Evolutionary conservation across 768 basidiomycete genomes (phyloP), one percentile per base, ranked within the genome.

Genomic region (Mycena galopus): DNA sequence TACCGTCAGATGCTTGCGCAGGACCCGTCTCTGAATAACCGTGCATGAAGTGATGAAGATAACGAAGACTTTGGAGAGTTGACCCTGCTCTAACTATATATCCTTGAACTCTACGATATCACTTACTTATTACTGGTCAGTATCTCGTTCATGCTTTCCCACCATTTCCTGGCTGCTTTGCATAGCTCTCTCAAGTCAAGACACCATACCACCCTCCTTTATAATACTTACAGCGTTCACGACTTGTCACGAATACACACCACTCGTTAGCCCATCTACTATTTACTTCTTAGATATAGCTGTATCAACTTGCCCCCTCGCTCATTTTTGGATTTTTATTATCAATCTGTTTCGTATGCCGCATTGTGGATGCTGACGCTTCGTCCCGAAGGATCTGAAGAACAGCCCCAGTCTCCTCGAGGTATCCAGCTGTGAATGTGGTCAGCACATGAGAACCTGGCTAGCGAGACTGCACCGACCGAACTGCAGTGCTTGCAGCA

Each of bases 301-400:
- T 70, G 73, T 70, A 70, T 70, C 68, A 69, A 60, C 72, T 68
- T 69, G 67, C 68, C 56, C n/a, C 21, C 62, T 65, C 59, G 57
- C 63, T 69, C 71, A 62, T 71, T 71, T 72, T 76, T 65, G 62
- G 71, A 69, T 73, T 68, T 62, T 75, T 65, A 58, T 57, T 73
- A 61, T 80, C 77, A 81, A 78, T 80, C 74, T 75, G 80, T 79
- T 66, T 84, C 82, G 81, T 98, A 98, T 16, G 98, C 97, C 59
- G 95, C 92, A 77, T 93, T 95, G 88, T 99, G 98, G 78, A 99
- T 98, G 82, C 90, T 93, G 79, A 99, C 97, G 73, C 95, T 96
- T 60, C 98, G 88, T 33, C 98, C 98, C 73, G 95, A 96, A 33
- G 98, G 98, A 81, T 99, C 98, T 33, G 95, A 84, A 3, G 94